Conservation (phyloP, 2,329 filamentous ascomycete species). For the Fusarium sp. region DNA sequence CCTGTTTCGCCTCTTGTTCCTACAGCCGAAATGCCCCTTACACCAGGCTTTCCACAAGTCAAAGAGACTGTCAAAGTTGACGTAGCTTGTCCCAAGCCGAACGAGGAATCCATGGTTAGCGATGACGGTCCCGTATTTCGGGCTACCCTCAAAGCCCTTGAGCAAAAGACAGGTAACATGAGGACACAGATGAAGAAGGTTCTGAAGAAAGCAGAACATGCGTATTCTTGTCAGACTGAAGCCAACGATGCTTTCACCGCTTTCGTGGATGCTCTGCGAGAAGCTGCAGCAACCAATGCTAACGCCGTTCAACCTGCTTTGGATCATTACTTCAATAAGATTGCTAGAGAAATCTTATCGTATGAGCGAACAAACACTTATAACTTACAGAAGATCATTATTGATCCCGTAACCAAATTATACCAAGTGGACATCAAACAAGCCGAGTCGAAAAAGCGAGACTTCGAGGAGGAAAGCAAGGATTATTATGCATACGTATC, state of each 20-base stretch:
- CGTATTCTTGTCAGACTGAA: constrained; percentile 79
- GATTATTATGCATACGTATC: constrained; percentile 98
- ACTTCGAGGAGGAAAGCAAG: constrained; percentile 98
- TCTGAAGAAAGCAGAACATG: constrained; percentile 91
- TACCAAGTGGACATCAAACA: constrained; percentile 98
- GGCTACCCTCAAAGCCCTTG: constrained; percentile 94
- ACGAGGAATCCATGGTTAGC: constrained; percentile 83
- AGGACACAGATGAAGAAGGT: constrained; percentile 95
- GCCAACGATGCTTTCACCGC: constrained; percentile 87
- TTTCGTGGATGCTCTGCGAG: constrained; percentile 87
- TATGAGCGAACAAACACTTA: constrained; percentile 88
- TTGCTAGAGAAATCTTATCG: constrained; percentile 86
- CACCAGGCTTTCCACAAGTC: constrained; percentile 39
- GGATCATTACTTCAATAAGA: constrained; percentile 98
- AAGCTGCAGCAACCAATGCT: constrained; percentile 89
- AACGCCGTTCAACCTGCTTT: constrained; percentile 97
- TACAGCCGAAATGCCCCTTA: constrained; percentile 52
- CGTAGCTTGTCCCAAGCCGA: constrained; percentile 84
- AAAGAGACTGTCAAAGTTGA: constrained; percentile 81
- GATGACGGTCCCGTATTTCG: constrained; percentile 97
- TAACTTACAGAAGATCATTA: constrained; percentile 92
- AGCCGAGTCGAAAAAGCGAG: constrained; percentile 94
- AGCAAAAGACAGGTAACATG: constrained; percentile 97
- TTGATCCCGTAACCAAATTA: constrained; percentile 90
- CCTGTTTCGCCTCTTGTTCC: constrained; percentile 64